Conservation (phyloP, 495 filamentous ascomycete species). For the Delitschia confertaspora region DNA sequence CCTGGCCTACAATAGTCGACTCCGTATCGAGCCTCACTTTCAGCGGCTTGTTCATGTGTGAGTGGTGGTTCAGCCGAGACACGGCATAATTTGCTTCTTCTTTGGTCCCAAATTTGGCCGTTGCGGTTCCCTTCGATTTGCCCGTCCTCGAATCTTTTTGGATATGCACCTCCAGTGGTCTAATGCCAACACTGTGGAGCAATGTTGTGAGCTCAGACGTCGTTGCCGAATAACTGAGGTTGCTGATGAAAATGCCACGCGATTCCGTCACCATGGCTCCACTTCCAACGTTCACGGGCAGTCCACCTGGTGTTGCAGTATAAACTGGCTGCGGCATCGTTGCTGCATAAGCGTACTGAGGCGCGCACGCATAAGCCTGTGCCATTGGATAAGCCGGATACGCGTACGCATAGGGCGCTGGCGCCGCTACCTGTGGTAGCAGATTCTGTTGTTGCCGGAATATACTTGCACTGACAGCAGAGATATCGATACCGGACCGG, state of each 20-base stretch:
- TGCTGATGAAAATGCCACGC: slow-evolving; percentile 32
- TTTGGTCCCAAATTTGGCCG: slow-evolving; percentile 23
- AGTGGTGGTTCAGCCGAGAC: slow-evolving; percentile 15
- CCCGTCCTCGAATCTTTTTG: slow-evolving; percentile 23
- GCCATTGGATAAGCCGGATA: slow-evolving; percentile 6
- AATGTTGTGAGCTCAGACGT: slow-evolving; percentile 23
- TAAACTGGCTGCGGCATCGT: slow-evolving; percentile 16
- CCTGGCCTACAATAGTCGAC: slow-evolving; percentile 24
- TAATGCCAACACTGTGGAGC: slow-evolving; percentile 18
- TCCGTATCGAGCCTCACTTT: slow-evolving; percentile 31
- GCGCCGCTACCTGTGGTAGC: not conserved
- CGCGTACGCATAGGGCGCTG: not conserved
- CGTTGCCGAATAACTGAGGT: slow-evolving; percentile 21
- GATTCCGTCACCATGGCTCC: slow-evolving; percentile 28
- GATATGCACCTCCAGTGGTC: slow-evolving; percentile 14
- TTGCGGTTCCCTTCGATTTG: slow-evolving; percentile 26
- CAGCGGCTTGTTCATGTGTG: slow-evolving; percentile 22
- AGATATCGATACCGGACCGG: slow-evolving; percentile 12
- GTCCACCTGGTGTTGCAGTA: slow-evolving; percentile 16
- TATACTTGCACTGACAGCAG: too few relatives aligned
- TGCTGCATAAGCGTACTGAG: not conserved
- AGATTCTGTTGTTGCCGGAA: slow-evolving; percentile 1
- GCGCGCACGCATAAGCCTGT: slow-evolving; percentile 1
- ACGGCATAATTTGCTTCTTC: slow-evolving; percentile 27
- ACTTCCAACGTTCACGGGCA: slow-evolving; percentile 28